A percentile compares a stretch with the other conserved stretches of the same genome.
These are phyloP conservation scores for Solanum lignicaule DNA, from an alignment of 257 asterid species.

Conservation along the genomic window DNA sequence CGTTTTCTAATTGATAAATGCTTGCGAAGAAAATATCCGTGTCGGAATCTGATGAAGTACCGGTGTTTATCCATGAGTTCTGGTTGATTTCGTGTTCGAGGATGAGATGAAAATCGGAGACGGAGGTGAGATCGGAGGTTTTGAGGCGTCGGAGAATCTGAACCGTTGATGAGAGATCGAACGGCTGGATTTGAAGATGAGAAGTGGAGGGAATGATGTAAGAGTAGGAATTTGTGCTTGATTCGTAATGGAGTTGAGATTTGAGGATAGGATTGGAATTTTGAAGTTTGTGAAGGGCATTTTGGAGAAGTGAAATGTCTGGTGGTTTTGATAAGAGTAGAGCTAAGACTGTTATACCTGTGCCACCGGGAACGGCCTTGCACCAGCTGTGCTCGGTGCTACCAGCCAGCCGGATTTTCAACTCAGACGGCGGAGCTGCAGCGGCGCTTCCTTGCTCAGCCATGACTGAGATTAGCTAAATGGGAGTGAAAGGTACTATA, in stretches of 20 bases:
- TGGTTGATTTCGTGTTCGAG: constrained; percentile 69
- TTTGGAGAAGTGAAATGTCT: constrained; percentile 31
- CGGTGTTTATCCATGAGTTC: constrained; percentile 40
- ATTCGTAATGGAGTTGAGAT: constrained; percentile 45
- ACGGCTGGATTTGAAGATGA: constrained; percentile 38
- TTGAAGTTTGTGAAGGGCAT: constrained; percentile 54
- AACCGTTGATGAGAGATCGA: constrained; percentile 51
- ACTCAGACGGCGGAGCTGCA: not conserved
- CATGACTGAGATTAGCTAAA: not conserved
- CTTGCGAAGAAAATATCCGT: constrained; percentile 52
- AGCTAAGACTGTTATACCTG: constrained; percentile 69
- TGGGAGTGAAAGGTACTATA: not conserved
- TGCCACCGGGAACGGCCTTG: constrained; percentile 84
- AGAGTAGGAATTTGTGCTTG: constrained; percentile 35
- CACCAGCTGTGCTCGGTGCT: constrained; percentile 92
- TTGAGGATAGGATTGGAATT: constrained; percentile 68
- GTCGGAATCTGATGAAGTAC: constrained; percentile 12
- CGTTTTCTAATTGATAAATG: constrained; percentile 26
- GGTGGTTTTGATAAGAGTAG: constrained; percentile 51
- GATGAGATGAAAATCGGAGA: constrained; percentile 47
- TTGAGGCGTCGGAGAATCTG: constrained; percentile 31
- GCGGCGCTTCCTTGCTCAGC: not conserved
- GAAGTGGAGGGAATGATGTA: constrained; percentile 41
- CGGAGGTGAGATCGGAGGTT: not conserved
- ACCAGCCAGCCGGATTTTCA: constrained; percentile 43